Evolutionary conservation across 1,284 basidiomycete species (phyloP).

Genomic region (Ceratobasidium papillatum): DNA sequence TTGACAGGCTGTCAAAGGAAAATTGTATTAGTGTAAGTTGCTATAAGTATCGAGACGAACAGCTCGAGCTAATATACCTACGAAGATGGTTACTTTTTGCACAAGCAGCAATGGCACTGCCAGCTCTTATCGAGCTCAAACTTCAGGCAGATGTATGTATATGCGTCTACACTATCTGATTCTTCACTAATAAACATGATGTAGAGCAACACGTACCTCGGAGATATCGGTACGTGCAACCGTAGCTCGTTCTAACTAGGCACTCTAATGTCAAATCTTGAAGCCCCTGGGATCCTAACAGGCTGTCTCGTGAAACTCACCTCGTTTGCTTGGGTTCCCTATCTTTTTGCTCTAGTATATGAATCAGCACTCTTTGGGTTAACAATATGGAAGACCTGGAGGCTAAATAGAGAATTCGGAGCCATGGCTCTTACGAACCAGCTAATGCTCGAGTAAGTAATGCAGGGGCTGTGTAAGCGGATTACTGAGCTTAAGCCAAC

Average conservation of each 20-base stretch:
- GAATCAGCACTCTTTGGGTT: conserved; percentile 10
- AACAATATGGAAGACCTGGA: conserved; percentile 1
- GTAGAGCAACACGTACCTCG: conserved; percentile 1
- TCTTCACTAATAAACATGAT: background rate
- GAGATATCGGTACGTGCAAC: background rate
- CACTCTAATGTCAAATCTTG: background rate
- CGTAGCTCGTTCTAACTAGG: background rate
- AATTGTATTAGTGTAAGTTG: background rate
- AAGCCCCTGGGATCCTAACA: conserved; percentile 8
- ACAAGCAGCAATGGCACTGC: background rate
- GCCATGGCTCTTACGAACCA: background rate
- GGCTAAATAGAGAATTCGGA: background rate
- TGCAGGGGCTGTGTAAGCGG: background rate
- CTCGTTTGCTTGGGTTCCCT: conserved; percentile 12
- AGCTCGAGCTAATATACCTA: background rate
- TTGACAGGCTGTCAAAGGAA: background rate
- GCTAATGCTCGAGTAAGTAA: conserved; percentile 11
- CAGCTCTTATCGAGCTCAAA: background rate
- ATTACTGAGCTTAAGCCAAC: background rate
- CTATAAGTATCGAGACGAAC: background rate
- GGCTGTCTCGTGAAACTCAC: conserved; percentile 6
- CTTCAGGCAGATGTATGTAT: conserved; percentile 23
- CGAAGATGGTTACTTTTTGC: background rate
- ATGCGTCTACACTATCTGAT: background rate
- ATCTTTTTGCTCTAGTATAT: background rate